These are phyloP conservation scores for Penicillium egyptiacum DNA, from an alignment of 495 filamentous ascomycete genomes.

Conservation along the genomic window DNA sequence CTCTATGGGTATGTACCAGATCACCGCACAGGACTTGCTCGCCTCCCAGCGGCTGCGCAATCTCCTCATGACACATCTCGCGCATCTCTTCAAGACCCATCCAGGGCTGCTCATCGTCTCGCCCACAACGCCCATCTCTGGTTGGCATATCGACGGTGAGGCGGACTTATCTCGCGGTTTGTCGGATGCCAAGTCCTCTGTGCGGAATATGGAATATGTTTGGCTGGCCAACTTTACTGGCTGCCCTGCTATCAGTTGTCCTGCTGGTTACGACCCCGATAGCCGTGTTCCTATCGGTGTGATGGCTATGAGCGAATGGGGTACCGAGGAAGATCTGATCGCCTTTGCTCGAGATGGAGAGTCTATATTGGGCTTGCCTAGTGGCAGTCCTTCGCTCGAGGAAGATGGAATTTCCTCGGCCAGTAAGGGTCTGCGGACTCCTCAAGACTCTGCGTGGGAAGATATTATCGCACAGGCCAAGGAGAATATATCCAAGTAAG, in stretches of 20 bases:
- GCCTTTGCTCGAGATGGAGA: constrained; percentile 72
- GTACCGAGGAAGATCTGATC: constrained; percentile 74
- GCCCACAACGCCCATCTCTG: constrained; percentile 74
- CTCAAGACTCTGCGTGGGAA: constrained; percentile 35
- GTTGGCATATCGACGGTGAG: constrained; percentile 61
- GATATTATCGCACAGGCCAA: constrained; percentile 37
- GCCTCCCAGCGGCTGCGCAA: constrained; percentile 72
- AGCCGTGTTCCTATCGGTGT: constrained; percentile 72
- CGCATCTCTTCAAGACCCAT: constrained; percentile 65
- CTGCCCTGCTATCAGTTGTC: constrained; percentile 73
- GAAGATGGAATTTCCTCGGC: constrained; percentile 4
- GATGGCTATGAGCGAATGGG: constrained; percentile 91
- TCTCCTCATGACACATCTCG: constrained; percentile 80
- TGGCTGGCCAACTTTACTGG: constrained; percentile 86
- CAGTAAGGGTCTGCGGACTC: constrained; percentile 25
- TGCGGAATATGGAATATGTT: constrained; percentile 84
- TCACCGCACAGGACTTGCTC: constrained; percentile 67
- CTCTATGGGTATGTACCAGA: constrained; percentile 57
- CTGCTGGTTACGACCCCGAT: constrained; percentile 67
- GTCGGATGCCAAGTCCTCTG: constrained; percentile 67
- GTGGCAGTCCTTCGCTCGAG: constrained; percentile 6
- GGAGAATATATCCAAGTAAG: constrained; percentile 1
- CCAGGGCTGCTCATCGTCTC: constrained; percentile 78
- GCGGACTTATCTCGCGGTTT: constrained; percentile 63
- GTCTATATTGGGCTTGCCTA: constrained; percentile 42